Evolutionary conservation across 75 land plant species (phyloP).

Genomic region (Selaginella moellendorffii): DNA sequence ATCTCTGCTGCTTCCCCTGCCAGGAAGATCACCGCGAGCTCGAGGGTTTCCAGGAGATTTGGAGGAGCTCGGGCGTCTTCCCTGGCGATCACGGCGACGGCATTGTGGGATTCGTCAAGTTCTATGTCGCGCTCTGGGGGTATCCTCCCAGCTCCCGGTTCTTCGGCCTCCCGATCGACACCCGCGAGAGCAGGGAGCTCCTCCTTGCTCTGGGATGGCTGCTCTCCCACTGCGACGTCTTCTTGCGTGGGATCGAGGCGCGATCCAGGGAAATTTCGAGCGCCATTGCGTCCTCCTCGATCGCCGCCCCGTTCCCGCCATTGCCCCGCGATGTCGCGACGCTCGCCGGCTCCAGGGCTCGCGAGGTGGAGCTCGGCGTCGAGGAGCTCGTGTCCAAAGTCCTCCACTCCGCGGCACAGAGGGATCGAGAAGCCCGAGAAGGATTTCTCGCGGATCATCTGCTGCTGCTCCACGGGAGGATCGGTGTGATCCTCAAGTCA

Average conservation of each 20-base stretch:
- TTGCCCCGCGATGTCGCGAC: background rate
- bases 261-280: conserved; percentile 2
- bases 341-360: background rate
- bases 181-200: conserved; percentile 12
- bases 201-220: conserved; percentile 20
- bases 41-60: background rate
- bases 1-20: background rate
- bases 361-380: background rate
- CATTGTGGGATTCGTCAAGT: conserved; percentile 14
- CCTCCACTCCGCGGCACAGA: background rate
- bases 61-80: no score
- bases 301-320: conserved; percentile 11
- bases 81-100: no score
- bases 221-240: conserved; percentile 11
- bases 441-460: conserved; percentile 12
- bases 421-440: background rate
- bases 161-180: conserved; percentile 5
- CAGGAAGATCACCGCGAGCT: background rate
- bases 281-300: background rate
- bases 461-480: conserved; percentile 17
- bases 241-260: conserved; percentile 9
- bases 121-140: conserved; percentile 21
- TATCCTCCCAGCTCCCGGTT: conserved; percentile 20
- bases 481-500: conserved; percentile 9
- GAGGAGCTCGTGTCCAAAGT: background rate